Base-by-base conservation (phyloP, 2,329 filamentous ascomycete species). In the Pyrenophora seminiperda region DNA sequence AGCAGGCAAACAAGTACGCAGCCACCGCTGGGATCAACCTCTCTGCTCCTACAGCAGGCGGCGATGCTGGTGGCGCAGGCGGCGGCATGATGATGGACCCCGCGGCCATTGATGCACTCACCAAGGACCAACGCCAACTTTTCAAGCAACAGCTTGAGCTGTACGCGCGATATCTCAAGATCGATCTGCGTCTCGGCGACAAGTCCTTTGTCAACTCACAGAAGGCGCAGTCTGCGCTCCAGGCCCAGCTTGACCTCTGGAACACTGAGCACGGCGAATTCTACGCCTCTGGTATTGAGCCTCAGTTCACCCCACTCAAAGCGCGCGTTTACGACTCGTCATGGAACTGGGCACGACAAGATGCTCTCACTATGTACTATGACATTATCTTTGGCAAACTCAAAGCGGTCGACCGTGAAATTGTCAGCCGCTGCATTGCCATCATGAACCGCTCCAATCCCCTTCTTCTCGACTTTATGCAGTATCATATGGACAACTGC, bases 71-170 rank as follows among this genome's bases (percentile, higher is more conserved):
- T 46, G 87, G 81, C 47, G 88, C 83, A 54, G 84, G 81, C 49
- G 89, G 84, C 59, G 93, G 92, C 71, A 97, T 99, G 94, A 96
- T 99, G 90, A 97, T 99, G 92, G 94, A 99, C 68, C 94, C 94
- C 7, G 94, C 93, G 31, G 94, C 94, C 44, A 88, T 99, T 58
- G 94, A 99, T 73, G 94, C 94, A 11, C 82, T 99, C 45, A 99
- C 94, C 68, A 97, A 97, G 75, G 94, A 97, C 70, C 94, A 99
- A 76, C 86, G 89, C 58, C 89, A 91, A 19, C 82, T 99, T 1
- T 97, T 97, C 86, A 97, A 97, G 82, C 93, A 99, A 73, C 94
- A 99, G 73, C 83, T 99, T 19, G 94, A 99, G 79, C 82, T 97
- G 15, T 90, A 96, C 62, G 94, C 94, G 4, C 85, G 93, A 65